phyloP scores from a whole-genome alignment of 306 rosid species.

The Amphicarpaea edgeworthii region DNA sequence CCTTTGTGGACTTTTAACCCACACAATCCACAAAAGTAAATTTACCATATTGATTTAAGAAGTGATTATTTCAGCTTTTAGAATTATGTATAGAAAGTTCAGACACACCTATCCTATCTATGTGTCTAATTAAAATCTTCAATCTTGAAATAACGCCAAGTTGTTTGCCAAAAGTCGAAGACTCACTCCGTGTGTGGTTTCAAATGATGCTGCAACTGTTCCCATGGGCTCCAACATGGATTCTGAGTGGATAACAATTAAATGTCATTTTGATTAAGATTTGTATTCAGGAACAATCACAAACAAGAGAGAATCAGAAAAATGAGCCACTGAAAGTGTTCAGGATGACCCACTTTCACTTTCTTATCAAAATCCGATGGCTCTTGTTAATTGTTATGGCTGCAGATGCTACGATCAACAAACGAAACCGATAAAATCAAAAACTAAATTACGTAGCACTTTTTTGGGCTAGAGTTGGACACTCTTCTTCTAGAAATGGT shows the following conservation, averaged over 20 bases:
- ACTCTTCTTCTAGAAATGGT: neutral
- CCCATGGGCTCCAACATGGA: slow-evolving; percentile 2
- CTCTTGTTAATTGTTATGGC: neutral
- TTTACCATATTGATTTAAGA: no score
- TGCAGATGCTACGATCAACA: slow-evolving; percentile 9
- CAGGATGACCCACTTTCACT: slow-evolving; percentile 23
- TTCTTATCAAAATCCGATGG: slow-evolving; percentile 22
- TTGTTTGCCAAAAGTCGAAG: neutral
- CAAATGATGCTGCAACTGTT: slow-evolving; percentile 28
- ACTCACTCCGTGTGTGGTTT: slow-evolving; percentile 7
- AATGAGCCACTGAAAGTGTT: slow-evolving; percentile 39
- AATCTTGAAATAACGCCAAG: neutral
- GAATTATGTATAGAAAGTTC: slow-evolving; percentile 20
- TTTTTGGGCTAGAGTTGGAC: slow-evolving; percentile 17
- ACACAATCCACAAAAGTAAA: no score
- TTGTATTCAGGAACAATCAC: slow-evolving; percentile 9
- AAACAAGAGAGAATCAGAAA: slow-evolving; percentile 37
- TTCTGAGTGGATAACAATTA: slow-evolving; percentile 40
- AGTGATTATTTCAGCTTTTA: neutral
- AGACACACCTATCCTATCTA: no score
- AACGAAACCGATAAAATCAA: neutral
- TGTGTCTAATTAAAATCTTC: slow-evolving; percentile 17
- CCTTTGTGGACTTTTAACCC: no score
- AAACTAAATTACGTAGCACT: slow-evolving; percentile 9
- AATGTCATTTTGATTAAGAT: slow-evolving; percentile 22